A percentile compares a stretch with the other conserved stretches of the same genome.
Conservation (phyloP, 345 rosid genomes). For the Atalantia buxifolia region DNA sequence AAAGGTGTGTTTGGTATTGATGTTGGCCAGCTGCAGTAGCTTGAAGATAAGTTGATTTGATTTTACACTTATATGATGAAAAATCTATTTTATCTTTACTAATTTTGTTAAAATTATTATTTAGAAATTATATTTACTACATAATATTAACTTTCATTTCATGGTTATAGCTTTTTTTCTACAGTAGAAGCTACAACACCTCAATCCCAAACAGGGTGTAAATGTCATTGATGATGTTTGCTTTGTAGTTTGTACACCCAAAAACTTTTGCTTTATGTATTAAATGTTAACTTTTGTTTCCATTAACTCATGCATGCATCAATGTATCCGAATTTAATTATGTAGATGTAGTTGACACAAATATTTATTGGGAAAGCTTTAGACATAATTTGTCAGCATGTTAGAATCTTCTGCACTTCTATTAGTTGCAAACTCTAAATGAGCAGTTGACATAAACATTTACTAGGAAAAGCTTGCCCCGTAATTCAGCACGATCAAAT, state of each 20-base stretch:
- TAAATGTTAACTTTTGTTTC: background rate
- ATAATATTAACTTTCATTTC: too few relatives aligned
- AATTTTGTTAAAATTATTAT: too few relatives aligned
- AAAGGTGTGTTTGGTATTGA: too few relatives aligned
- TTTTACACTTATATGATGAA: too few relatives aligned
- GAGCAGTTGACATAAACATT: background rate
- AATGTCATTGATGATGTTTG: background rate
- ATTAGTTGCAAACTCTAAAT: background rate
- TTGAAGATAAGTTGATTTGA: too few relatives aligned
- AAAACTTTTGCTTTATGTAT: background rate
- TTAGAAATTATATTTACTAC: too few relatives aligned
- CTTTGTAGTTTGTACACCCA: background rate
- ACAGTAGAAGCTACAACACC: too few relatives aligned
- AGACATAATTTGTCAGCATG: background rate
- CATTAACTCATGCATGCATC: background rate
- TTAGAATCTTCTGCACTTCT: background rate
- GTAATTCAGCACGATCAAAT: background rate
- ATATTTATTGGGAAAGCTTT: background rate
- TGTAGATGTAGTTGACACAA: background rate
- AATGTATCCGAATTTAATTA: background rate
- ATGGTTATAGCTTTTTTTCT: too few relatives aligned
- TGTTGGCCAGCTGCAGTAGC: too few relatives aligned
- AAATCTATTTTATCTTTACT: too few relatives aligned
- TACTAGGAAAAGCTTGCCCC: background rate
- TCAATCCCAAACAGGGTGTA: too few relatives aligned